Base-by-base conservation (phyloP, 805 yeast genomes). In the Kurtzmaniella cleridarum region DNA sequence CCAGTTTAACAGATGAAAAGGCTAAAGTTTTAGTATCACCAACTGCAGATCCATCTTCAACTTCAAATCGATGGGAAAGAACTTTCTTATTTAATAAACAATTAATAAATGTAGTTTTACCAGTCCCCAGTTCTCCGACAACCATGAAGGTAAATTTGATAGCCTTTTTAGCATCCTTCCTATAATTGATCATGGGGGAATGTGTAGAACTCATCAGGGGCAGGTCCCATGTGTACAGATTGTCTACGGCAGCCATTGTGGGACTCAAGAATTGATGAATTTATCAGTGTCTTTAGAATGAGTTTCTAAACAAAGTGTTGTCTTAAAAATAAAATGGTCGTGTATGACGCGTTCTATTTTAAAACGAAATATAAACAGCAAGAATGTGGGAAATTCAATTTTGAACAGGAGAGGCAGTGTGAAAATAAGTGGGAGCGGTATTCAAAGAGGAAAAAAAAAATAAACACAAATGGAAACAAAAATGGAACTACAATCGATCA, bases 41-140 rank as follows among this genome's bases (percentile, higher is more conserved):
- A 5, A 45, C 47, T 16, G 46, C 48, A 1, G 33, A 20, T 12
- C 28, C 31, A 12, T 34, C 38, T 7, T 40, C 64, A 5, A 5
- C 8, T 42, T 74, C 71, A 49, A 67, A 83, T 41, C 78, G 71
- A 49, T 81, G 86, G 13, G 79, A 73, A 44, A 84, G 56, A 29
- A 84, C 69, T 41, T 73, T 75, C 30, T 79, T 76, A 54, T 79
- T 84, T 43, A 84, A 58, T 36, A 84, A 55, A 32, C 84, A 73
- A 53, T 84, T 84, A 44, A 84, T 68, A 53, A 84, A 84, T 0
- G 91, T 79, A 15, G 90, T 77, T 54, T 84, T 84, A 9, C 95
- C 95, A 0, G 86, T 75, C 13, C 91, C 91, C 44, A 79, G 73
- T 34, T 77, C 76, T 14, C 95, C 95, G 17, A 80, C 78, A 13